Evolutionary conservation across 495 filamentous ascomycete species (phyloP), one percentile per base, ranked within the genome.

Genomic region (Annulohypoxylon stygium): DNA sequence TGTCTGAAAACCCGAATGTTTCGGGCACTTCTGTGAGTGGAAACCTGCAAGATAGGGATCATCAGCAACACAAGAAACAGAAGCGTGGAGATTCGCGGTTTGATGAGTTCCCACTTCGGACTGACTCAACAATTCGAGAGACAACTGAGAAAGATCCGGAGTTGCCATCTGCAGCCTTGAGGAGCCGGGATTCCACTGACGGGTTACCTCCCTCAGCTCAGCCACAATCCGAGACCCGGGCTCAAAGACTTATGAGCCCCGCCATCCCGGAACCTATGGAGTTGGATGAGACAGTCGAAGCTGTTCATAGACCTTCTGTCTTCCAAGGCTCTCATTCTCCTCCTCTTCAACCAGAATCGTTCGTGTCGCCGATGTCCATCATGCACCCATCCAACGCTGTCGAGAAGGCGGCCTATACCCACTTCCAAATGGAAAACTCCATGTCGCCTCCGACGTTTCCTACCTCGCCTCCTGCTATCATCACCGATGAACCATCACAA

Each of bases 371-470:
- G 23, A 84, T 84, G 82, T 79, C 81, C 51, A 77, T 84, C 73
- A 84, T 84, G 79, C 79, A 79, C 54, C 83, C 83, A 11, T 82
- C 83, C 60, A 84, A 80, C 69, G 67, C 75, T 34, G 69, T 65
- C 54, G 83, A 85, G 70, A 81, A 73, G 43, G 78, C 79, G n/a
- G 76, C 82, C 54, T 83, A 84, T 58, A 81, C 81, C 48, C 76
- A 82, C 43, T 75, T 79, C 59, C 80, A 80, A 64, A 79, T 83
- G 23, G 78, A 83, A 60, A 82, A 78, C 72, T 81, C 82, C 5
- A 75, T 76, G 23, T 81, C 80, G 3, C 72, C 75, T 14, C 71
- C 79, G 16, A 71, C 54, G 0, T 65, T 71, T 25, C 50, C 71
- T 26, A 54, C 48, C 43, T 68, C 71, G 2, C 61, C 75, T 25